These are phyloP conservation scores for Takakia lepidozioides DNA, from an alignment of 225 moss, liverwort and hornwort species.

Conservation along the genomic window DNA sequence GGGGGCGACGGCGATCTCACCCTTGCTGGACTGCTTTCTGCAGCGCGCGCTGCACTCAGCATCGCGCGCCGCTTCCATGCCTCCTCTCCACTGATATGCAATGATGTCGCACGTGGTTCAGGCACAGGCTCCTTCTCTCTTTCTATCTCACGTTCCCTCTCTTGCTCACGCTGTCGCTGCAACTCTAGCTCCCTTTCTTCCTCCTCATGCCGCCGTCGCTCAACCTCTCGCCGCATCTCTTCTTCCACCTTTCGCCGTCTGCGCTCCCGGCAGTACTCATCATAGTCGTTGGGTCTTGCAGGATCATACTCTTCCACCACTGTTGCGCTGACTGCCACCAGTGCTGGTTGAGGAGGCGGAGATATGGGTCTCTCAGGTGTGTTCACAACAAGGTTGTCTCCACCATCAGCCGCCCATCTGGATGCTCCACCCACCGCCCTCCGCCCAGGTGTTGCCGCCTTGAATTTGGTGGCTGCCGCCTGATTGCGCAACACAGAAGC, in stretches of 20 bases:
- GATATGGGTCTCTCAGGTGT: conserved; percentile 40
- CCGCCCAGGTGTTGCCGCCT: conserved; percentile 5
- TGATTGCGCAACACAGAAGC: conserved; percentile 86
- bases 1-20: conserved; percentile 89
- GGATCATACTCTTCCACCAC: conserved; percentile 97
- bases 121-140: conserved; percentile 47
- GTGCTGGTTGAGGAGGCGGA: conserved; percentile 54
- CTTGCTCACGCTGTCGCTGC: conserved; percentile 58
- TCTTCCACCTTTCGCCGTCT: conserved; percentile 86
- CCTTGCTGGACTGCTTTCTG: conserved; percentile 56
- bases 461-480: conserved; percentile 39
- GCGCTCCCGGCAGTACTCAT: conserved; percentile 89
- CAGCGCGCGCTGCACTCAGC: conserved; percentile 69
- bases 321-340: conserved; percentile 78
- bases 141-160: conserved; percentile 65
- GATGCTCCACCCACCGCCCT: conserved; percentile 13
- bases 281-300: conserved; percentile 87
- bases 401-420: conserved; percentile 51
- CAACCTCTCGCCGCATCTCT: conserved; percentile 89
- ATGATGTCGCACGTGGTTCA: conserved; percentile 67
- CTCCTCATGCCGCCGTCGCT: conserved; percentile 79
- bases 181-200: conserved; percentile 74
- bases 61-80: conserved; percentile 98
- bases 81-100: conserved; percentile 98
- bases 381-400: conserved; percentile 18